Conservation (phyloP, 2,329 filamentous ascomycete genomes). For the Aureobasidium subglaciale region DNA sequence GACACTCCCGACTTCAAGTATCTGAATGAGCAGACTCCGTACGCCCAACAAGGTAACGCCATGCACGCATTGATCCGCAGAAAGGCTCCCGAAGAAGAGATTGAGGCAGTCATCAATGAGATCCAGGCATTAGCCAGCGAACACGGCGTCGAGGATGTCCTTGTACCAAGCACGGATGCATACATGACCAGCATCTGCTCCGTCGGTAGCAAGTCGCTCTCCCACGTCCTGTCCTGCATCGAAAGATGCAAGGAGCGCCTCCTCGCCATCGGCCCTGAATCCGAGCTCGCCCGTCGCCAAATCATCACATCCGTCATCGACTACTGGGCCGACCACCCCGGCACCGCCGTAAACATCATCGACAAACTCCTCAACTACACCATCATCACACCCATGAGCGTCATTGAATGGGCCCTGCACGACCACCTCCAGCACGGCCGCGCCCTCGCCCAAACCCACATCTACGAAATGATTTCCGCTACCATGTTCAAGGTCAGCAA, state of each 20-base stretch:
- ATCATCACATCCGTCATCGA: conserved; percentile 85
- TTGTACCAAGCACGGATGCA: conserved; percentile 83
- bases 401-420: conserved; percentile 83
- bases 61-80: conserved; percentile 71
- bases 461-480: conserved; percentile 84
- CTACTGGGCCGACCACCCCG: conserved; percentile 91
- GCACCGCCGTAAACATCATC: conserved; percentile 83
- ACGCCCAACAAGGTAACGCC: conserved; percentile 75
- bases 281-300: conserved; percentile 70
- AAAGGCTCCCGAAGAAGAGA: conserved; percentile 78
- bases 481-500: conserved; percentile 87
- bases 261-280: conserved; percentile 67
- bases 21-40: conserved; percentile 66
- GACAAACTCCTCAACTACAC: conserved; percentile 98
- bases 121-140: conserved; percentile 75
- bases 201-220: conserved; percentile 90
- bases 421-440: conserved; percentile 47
- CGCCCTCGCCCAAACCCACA: conserved; percentile 64
- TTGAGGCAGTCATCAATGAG: conserved; percentile 70
- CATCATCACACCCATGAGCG: conserved; percentile 76
- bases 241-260: conserved; percentile 89
- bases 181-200: conserved; percentile 91
- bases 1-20: conserved; percentile 97
- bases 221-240: conserved; percentile 90
- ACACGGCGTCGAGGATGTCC: conserved; percentile 61